These are phyloP conservation scores for Carex parvula DNA, from an alignment of 176 grass and related monocot genomes.

Conservation along the genomic window DNA sequence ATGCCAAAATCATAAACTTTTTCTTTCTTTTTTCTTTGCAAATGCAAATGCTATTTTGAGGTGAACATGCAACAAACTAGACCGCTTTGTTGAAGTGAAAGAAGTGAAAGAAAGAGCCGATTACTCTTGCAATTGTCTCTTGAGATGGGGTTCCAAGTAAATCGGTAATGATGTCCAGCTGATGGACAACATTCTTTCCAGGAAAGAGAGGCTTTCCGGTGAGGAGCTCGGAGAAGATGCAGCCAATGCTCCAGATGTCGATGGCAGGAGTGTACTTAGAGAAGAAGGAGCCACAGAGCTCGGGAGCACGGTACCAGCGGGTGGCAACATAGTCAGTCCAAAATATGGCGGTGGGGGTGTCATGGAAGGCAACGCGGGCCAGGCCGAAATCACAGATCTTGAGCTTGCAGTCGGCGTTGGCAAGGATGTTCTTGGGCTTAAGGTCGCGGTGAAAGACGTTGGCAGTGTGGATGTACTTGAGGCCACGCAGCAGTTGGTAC, in stretches of 20 bases:
- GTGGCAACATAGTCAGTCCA: constrained; percentile 99
- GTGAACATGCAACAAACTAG: neutral
- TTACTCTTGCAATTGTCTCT: constrained; percentile 79
- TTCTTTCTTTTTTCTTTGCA: neutral
- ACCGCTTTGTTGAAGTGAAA: neutral
- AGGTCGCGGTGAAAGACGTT: constrained; percentile 98
- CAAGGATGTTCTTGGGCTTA: constrained; percentile 97
- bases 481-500: constrained; percentile 81
- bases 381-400: constrained; percentile 99
- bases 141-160: constrained; percentile 79
- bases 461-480: constrained; percentile 99
- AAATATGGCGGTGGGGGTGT: constrained; percentile 95
- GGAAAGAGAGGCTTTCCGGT: constrained; percentile 95
- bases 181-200: constrained; percentile 95
- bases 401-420: constrained; percentile 98
- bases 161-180: constrained; percentile 94
- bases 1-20: constrained; percentile 1
- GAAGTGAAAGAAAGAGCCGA: constrained; percentile 18
- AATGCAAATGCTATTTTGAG: neutral
- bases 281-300: constrained; percentile 97
- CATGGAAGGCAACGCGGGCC: constrained; percentile 84
- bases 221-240: constrained; percentile 89
- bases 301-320: constrained; percentile 96
- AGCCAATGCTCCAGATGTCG: constrained; percentile 99
- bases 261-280: constrained; percentile 97